phyloP scores from a whole-genome alignment of 2,329 filamentous ascomycete species.

The Pseudocercospora macadamiae region DNA sequence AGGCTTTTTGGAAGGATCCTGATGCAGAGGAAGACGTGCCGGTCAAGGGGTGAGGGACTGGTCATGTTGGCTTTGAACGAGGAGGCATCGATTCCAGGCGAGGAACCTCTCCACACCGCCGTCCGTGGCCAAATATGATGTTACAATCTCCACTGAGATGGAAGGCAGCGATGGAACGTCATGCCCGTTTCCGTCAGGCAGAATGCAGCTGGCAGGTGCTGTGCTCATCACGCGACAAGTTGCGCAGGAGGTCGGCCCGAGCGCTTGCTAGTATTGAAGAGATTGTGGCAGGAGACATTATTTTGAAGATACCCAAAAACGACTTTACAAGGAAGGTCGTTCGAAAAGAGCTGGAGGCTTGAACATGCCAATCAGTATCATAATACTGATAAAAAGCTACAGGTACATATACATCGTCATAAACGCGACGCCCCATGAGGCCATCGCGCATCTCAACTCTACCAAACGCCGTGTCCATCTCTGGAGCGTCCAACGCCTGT shows the following conservation, averaged over 20 bases:
- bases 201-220: conserved; percentile 1
- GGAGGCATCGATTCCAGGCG: too few relatives aligned
- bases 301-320: neutral
- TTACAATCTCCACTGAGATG: neutral
- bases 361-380: conserved; percentile 3
- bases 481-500: neutral
- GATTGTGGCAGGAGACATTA: neutral
- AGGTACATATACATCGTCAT: conserved; percentile 5
- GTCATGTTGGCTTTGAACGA: neutral
- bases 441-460: neutral
- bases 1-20: conserved; percentile 46
- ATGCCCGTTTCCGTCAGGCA: conserved; percentile 2
- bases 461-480: neutral
- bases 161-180: neutral
- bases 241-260: neutral
- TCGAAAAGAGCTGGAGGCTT: neutral
- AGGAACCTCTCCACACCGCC: too few relatives aligned
- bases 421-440: neutral
- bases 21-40: conserved; percentile 32
- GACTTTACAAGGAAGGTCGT: too few relatives aligned
- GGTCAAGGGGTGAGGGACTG: neutral
- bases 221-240: neutral
- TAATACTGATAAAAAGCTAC: neutral
- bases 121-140: neutral
- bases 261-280: neutral